These are phyloP conservation scores for Nematodospora valgi DNA, from an alignment of 805 yeast species.

Conservation along the genomic window DNA sequence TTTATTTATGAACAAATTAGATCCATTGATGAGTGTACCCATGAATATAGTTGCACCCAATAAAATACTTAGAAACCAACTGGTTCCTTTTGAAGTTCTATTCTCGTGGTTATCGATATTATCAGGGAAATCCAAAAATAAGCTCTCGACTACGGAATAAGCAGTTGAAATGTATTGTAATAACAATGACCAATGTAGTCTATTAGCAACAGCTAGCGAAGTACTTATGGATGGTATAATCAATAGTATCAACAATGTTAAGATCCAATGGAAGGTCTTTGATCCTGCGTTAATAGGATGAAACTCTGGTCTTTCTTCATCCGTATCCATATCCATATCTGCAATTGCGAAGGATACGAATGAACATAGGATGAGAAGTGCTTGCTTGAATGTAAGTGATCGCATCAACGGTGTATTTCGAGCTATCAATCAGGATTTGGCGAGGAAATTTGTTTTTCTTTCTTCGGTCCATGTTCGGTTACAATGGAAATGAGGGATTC, in stretches of 20 bases:
- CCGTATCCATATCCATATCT: conserved; percentile 17
- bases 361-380: neutral
- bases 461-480: no score
- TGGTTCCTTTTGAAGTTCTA: conserved; percentile 62
- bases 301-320: conserved; percentile 29
- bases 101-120: conserved; percentile 59
- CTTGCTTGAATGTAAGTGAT: no score
- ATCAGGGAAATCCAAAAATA: conserved; percentile 62
- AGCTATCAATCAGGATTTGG: no score
- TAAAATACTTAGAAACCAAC: conserved; percentile 55
- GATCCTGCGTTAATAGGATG: conserved; percentile 47
- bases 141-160: conserved; percentile 55
- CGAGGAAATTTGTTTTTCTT: no score
- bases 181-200: conserved; percentile 40
- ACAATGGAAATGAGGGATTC: no score
- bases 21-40: conserved; percentile 56
- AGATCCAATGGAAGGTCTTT: conserved; percentile 64
- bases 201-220: conserved; percentile 52
- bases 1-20: conserved; percentile 37
- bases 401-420: no score
- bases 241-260: conserved; percentile 44
- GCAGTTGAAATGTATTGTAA: conserved; percentile 45
- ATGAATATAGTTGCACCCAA: conserved; percentile 46
- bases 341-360: neutral
- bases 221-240: conserved; percentile 57